phyloP scores from a whole-genome alignment of 2,329 filamentous ascomycete genomes.

The Fusarium transvaalense region DNA sequence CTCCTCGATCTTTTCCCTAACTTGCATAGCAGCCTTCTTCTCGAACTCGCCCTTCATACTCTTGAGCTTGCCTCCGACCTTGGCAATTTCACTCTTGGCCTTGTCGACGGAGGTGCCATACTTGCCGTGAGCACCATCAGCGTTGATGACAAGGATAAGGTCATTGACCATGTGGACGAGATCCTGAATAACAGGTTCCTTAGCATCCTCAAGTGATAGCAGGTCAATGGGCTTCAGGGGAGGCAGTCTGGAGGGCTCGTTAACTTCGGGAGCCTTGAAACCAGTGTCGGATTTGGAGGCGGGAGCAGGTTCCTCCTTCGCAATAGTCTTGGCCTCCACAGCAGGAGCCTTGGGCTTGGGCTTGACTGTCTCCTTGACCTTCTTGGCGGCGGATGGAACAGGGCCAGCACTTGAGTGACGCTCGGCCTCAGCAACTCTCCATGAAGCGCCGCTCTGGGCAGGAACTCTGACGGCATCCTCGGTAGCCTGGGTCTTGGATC shows the following conservation, averaged over 20 bases:
- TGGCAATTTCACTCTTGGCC: constrained; percentile 85
- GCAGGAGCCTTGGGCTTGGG: constrained; percentile 42
- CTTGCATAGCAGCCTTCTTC: constrained; percentile 79
- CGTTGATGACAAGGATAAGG: constrained; percentile 92
- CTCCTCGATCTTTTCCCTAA: constrained; percentile 77
- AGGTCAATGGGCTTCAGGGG: constrained; percentile 81
- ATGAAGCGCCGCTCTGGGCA: constrained; percentile 86
- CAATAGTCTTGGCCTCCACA: constrained; percentile 41
- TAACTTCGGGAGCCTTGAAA: constrained; percentile 71
- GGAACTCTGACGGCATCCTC: constrained; percentile 85
- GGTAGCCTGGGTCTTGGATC: constrained; percentile 64
- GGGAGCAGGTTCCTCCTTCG: constrained; percentile 52
- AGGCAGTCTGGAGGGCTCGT: constrained; percentile 73
- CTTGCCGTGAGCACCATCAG: constrained; percentile 81
- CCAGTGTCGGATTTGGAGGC: constrained; percentile 46
- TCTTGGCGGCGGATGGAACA: constrained; percentile 50
- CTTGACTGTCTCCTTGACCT: constrained; percentile 50
- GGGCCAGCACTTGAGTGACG: constrained; percentile 72
- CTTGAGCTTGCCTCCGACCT: constrained; percentile 83
- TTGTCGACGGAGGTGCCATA: constrained; percentile 84
- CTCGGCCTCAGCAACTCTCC: constrained; percentile 74
- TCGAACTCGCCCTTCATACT: constrained; percentile 77
- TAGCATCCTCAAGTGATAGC: constrained; percentile 78
- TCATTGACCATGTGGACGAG: constrained; percentile 96
- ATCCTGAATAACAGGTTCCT: constrained; percentile 91